Evolutionary conservation across 192 early-diverging fungal genomes (phyloP).

Genomic region (Coemansia sp.): DNA sequence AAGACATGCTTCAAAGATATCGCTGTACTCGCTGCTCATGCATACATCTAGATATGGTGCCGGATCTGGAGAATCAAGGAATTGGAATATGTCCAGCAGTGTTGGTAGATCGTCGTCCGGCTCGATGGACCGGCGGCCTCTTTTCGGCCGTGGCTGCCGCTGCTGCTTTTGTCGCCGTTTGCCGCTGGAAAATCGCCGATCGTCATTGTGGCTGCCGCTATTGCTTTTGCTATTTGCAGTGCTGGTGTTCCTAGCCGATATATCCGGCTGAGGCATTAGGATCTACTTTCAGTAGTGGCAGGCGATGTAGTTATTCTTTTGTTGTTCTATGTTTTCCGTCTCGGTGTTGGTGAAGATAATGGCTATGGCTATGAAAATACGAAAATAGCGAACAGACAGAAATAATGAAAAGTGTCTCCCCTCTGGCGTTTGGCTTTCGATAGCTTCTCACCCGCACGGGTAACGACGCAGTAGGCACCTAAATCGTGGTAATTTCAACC

Average conservation of each 20-base stretch:
- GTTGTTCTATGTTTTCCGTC: too few species aligned
- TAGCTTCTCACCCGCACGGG: too few species aligned
- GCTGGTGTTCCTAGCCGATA: background rate
- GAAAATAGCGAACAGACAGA: too few species aligned
- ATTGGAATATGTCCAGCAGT: conserved; percentile 46
- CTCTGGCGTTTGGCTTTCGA: too few species aligned
- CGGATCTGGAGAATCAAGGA: conserved; percentile 46
- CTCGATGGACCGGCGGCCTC: background rate
- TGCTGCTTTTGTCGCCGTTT: conserved; percentile 7
- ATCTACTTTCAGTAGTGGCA: background rate
- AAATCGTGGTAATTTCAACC: too few species aligned
- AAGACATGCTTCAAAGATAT: conserved; percentile 43
- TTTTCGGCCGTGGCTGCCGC: conserved; percentile 1
- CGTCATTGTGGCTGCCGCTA: background rate
- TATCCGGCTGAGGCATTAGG: background rate
- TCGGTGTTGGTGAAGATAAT: too few species aligned
- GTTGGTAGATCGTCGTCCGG: conserved; percentile 19
- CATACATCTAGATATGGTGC: conserved; percentile 28
- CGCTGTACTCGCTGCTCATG: conserved; percentile 30
- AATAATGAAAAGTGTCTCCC: too few species aligned
- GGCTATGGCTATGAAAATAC: too few species aligned
- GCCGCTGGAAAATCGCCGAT: background rate
- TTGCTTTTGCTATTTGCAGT: background rate
- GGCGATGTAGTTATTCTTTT: too few species aligned
- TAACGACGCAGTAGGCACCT: too few species aligned